Conservation (phyloP, 441 rosid genomes). For the Brassica hybrid region DNA sequence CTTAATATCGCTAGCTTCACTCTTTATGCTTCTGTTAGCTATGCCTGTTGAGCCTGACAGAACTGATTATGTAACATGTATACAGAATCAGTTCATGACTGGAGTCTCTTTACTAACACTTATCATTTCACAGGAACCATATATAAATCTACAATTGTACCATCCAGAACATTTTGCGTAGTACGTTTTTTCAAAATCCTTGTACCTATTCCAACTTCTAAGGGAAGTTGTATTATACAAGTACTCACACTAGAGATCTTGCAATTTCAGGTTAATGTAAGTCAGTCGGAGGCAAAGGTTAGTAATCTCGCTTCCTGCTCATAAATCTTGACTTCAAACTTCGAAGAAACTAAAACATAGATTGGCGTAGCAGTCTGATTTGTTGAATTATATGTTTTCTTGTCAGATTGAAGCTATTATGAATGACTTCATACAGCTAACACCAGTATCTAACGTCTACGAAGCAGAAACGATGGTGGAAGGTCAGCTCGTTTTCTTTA, state of each 20-base stretch:
- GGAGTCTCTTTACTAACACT: neutral
- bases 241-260: neutral
- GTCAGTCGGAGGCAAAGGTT: neutral
- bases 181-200: neutral
- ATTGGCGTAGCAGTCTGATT: neutral
- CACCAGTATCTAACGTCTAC: conserved; percentile 76
- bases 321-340: neutral
- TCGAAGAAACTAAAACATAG: neutral
- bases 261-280: neutral
- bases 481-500: conserved; percentile 52
- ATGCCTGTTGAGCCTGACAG: neutral
- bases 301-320: neutral
- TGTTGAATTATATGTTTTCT: neutral
- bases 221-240: neutral
- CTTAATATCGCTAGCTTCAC: neutral
- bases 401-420: conserved; percentile 87
- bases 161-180: neutral
- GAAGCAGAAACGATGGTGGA: conserved; percentile 97
- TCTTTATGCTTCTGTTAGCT: neutral
- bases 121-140: neutral
- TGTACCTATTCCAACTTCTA: neutral
- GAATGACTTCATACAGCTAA: conserved; percentile 89
- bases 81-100: neutral
- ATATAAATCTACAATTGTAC: neutral
- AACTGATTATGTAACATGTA: neutral